Evolutionary conservation across 176 grass and related monocot genomes (phyloP).

Genomic region (Aegilops bicornis): DNA sequence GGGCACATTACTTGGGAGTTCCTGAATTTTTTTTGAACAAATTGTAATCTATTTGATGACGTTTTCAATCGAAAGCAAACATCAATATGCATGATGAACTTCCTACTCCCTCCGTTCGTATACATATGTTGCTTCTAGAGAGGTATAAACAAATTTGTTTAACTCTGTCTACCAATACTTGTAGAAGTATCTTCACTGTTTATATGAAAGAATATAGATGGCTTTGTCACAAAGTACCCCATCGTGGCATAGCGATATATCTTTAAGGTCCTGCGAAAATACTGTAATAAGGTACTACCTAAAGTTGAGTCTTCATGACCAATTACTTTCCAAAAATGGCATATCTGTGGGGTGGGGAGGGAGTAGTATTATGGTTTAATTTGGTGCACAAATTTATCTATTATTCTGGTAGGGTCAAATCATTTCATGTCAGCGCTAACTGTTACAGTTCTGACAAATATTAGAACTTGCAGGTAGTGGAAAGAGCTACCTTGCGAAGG

Average conservation of each 20-base stretch:
- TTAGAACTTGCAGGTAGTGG: conserved; percentile 77
- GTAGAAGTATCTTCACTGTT: background rate
- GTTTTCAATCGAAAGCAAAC: background rate
- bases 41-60: background rate
- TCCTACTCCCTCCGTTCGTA: background rate
- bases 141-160: background rate
- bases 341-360: background rate
- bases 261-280: background rate
- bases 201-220: background rate
- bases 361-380: background rate
- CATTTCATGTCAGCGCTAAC: background rate
- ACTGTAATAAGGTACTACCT: background rate
- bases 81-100: conserved; percentile 4
- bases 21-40: background rate
- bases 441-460: background rate
- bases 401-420: background rate
- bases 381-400: background rate
- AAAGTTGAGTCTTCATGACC: background rate
- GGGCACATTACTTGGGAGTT: background rate
- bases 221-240: background rate
- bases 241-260: background rate
- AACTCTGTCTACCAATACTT: background rate
- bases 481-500: conserved; percentile 93
- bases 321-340: background rate
- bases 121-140: background rate